These are phyloP conservation scores for Chytriomyces sp. DNA, from an alignment of 192 early-diverging fungal genomes.

Conservation along the genomic window DNA sequence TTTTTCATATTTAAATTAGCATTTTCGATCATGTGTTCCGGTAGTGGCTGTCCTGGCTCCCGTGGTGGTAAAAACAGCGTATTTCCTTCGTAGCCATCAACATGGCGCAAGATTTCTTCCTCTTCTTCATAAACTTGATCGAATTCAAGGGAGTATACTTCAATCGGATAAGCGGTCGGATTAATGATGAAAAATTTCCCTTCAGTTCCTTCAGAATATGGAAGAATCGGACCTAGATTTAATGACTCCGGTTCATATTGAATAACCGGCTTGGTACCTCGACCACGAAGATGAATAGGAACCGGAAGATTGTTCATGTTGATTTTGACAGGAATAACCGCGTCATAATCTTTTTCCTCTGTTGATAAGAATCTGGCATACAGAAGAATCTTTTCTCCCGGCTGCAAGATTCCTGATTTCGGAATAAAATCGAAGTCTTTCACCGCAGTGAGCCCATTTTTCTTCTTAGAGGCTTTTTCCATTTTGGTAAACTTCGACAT, in stretches of 20 bases:
- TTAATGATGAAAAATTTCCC: constrained; percentile 48
- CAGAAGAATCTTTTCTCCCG: constrained; percentile 47
- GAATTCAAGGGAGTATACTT: constrained; percentile 58
- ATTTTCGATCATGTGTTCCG: constrained; percentile 43
- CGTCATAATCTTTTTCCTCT: constrained; percentile 52
- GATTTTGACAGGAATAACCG: constrained; percentile 48
- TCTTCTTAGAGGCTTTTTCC: constrained; percentile 29
- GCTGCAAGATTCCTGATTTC: constrained; percentile 43
- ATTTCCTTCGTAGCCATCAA: constrained; percentile 46
- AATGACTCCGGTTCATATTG: constrained; percentile 53
- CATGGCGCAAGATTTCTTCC: constrained; percentile 44
- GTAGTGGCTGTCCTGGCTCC: constrained; percentile 45
- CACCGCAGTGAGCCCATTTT: constrained; percentile 3
- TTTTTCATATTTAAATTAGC: constrained; percentile 31
- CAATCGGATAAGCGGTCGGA: constrained; percentile 51
- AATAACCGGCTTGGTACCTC: constrained; percentile 43
- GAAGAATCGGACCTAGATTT: constrained; percentile 52
- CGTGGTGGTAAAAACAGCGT: constrained; percentile 48
- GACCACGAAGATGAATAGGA: constrained; percentile 42
- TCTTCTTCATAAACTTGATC: constrained; percentile 59
- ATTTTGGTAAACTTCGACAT: neutral
- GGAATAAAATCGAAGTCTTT: constrained; percentile 57
- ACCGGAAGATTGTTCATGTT: constrained; percentile 47
- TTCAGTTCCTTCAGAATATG: constrained; percentile 53
- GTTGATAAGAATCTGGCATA: constrained; percentile 46